Evolutionary conservation across 306 rosid species (phyloP).

Genomic region (Quercus cerris): DNA sequence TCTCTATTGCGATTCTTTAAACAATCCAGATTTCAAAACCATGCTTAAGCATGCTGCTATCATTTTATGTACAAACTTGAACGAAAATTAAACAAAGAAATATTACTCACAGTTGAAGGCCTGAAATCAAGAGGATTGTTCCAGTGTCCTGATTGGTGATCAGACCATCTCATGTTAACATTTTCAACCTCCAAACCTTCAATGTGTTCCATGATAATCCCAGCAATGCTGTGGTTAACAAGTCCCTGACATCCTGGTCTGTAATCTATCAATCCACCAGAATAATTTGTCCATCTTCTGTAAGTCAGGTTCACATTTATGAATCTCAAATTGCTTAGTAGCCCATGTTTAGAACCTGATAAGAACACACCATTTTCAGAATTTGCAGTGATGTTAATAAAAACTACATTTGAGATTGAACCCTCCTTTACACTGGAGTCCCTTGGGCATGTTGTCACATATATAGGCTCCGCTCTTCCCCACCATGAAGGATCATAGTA

Average conservation of each 20-base stretch:
- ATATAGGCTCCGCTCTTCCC: conserved; percentile 98
- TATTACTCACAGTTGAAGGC: conserved; percentile 70
- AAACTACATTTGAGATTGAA: conserved; percentile 67
- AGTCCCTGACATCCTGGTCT: conserved; percentile 89
- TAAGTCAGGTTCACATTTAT: conserved; percentile 62
- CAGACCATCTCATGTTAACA: conserved; percentile 80
- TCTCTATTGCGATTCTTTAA: too few relatives aligned
- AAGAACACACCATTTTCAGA: conserved; percentile 90
- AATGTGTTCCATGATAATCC: conserved; percentile 81
- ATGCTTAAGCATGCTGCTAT: background rate
- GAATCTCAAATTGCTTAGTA: conserved; percentile 70
- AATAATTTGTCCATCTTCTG: conserved; percentile 56
- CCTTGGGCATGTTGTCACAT: conserved; percentile 77
- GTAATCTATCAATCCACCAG: conserved; percentile 74
- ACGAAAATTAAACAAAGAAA: conserved; percentile 58
- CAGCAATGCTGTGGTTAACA: conserved; percentile 63
- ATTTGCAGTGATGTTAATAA: conserved; percentile 65
- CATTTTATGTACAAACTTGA: conserved; percentile 39
- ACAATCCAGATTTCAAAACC: too few relatives aligned
- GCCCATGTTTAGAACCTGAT: conserved; percentile 75
- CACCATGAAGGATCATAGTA: conserved; percentile 94
- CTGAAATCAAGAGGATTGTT: conserved; percentile 76
- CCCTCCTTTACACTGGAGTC: conserved; percentile 63
- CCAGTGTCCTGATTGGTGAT: conserved; percentile 41
- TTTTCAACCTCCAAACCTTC: conserved; percentile 68